Conservation (phyloP, 1,139 yeast species). For the Saccharomycopsis crataegensis region DNA sequence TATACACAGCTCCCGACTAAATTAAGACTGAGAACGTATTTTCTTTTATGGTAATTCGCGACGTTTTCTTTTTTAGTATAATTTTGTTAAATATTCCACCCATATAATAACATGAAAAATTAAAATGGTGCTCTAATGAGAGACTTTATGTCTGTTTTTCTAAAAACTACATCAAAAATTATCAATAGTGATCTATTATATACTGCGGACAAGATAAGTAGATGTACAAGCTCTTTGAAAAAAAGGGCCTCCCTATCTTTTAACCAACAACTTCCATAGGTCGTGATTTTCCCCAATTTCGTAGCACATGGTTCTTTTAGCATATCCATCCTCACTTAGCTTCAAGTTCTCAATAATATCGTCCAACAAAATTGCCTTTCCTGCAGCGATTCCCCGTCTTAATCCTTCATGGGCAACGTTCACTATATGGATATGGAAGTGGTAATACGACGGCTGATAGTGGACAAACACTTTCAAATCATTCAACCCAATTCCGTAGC, state of each 20-base stretch:
- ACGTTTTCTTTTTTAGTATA: too few species aligned
- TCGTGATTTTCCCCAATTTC: slow-evolving; percentile 70
- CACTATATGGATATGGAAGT: slow-evolving; percentile 89
- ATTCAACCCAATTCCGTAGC: slow-evolving; percentile 37
- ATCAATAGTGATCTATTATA: too few species aligned
- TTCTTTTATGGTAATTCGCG: too few species aligned
- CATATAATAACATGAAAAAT: too few species aligned
- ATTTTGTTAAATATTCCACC: too few species aligned
- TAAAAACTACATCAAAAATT: too few species aligned
- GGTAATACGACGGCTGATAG: slow-evolving; percentile 94
- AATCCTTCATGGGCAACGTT: slow-evolving; percentile 65
- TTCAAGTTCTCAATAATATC: slow-evolving; percentile 70
- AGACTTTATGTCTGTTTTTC: too few species aligned
- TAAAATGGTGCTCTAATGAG: too few species aligned
- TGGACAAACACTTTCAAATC: slow-evolving; percentile 72
- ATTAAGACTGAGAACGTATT: too few species aligned
- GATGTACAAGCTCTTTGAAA: not conserved
- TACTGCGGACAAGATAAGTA: too few species aligned
- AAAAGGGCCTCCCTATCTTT: not conserved
- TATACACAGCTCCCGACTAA: too few species aligned
- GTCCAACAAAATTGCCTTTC: slow-evolving; percentile 76
- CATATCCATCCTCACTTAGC: slow-evolving; percentile 39
- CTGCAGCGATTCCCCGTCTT: slow-evolving; percentile 65
- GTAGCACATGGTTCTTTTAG: slow-evolving; percentile 40
- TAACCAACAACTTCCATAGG: slow-evolving; percentile 43